Evolutionary conservation across 129 eudicot genomes (phyloP), one percentile per base, ranked within the genome.

Genomic region (Escallonia rubra): DNA sequence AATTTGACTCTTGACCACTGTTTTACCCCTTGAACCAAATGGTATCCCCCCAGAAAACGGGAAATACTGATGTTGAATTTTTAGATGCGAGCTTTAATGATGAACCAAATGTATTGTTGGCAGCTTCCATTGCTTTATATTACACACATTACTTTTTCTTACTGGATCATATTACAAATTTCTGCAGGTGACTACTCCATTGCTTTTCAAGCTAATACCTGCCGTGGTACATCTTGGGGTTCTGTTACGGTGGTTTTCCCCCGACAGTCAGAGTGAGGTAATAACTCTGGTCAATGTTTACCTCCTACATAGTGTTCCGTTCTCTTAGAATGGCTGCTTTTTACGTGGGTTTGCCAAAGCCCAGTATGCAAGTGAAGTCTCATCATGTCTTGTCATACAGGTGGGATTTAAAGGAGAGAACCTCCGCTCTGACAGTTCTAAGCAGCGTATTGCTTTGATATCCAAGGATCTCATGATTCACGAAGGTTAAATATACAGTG

Each of bases 191-290:
- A 93, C 98, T 34, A 93, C 96, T 63, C 98, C 98, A 13, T 78
- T 93, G 70, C 90, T 93, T 15, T 93, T 93, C 76, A 93, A 93
- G 88, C 75, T 93, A 41, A 93, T 93, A 69, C 98, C 98, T 41
- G 95, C 86, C 11, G 98, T 92, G 4, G 92, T 92, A 69, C 98
- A 92, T 79, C 98, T 92, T 64, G 98, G 98, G 11, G 85, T 93
- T 70, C 78, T 93, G 67, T 79, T 93, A 69, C 81, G 98, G 79
- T 93, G 98, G 98, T 93, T 93, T 76, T 70, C 88, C 43, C 90
- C 95, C 9, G 98, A 93, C 56, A 86, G 79, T 73, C 96, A 74
- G 74, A 75, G 67, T 16, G 98, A 93, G 95, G 98, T 93, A 73
- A 77, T 54, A 1, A 62, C 61, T 38, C 64, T 23, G 34, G 34